These are phyloP conservation scores for Acrocalymma vagum DNA, from an alignment of 2,329 filamentous ascomycete genomes.

Conservation along the genomic window DNA sequence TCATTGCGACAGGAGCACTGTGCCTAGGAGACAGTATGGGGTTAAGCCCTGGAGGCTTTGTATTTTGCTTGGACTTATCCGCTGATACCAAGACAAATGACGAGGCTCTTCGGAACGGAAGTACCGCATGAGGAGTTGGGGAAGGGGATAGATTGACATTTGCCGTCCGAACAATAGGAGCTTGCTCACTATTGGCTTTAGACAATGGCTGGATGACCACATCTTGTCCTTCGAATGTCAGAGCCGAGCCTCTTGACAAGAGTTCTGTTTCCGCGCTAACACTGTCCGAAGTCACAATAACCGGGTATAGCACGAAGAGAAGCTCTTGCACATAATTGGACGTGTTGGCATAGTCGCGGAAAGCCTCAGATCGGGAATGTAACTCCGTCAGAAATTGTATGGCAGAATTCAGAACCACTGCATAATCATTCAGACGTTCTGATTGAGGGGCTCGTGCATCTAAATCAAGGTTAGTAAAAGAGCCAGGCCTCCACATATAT, in stretches of 20 bases:
- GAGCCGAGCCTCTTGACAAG: conserved; percentile 79
- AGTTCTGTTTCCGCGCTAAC: conserved; percentile 86
- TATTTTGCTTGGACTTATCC: conserved; percentile 63
- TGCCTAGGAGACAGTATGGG: conserved; percentile 69
- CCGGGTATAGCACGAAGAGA: conserved; percentile 82
- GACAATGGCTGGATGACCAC: conserved; percentile 82
- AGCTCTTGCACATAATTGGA: conserved; percentile 86
- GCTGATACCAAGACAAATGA: conserved; percentile 90
- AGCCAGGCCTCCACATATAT: no score
- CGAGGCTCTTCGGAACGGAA: conserved; percentile 78
- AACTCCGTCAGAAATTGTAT: conserved; percentile 82
- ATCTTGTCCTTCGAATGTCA: conserved; percentile 87
- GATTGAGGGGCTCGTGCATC: conserved; percentile 41
- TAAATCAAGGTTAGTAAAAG: conserved; percentile 4
- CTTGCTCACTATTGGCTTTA: conserved; percentile 63
- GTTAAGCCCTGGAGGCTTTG: conserved; percentile 70
- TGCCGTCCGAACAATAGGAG: conserved; percentile 77
- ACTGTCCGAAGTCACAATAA: conserved; percentile 85
- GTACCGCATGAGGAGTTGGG: conserved; percentile 57
- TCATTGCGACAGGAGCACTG: conserved; percentile 54
- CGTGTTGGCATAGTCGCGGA: conserved; percentile 81
- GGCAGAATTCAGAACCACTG: conserved; percentile 75
- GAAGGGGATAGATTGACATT: conserved; percentile 57
- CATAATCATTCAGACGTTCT: conserved; percentile 62
- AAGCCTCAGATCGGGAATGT: conserved; percentile 77